phyloP scores from a whole-genome alignment of 2,329 filamentous ascomycete genomes.

The Macroventuria anomochaeta region DNA sequence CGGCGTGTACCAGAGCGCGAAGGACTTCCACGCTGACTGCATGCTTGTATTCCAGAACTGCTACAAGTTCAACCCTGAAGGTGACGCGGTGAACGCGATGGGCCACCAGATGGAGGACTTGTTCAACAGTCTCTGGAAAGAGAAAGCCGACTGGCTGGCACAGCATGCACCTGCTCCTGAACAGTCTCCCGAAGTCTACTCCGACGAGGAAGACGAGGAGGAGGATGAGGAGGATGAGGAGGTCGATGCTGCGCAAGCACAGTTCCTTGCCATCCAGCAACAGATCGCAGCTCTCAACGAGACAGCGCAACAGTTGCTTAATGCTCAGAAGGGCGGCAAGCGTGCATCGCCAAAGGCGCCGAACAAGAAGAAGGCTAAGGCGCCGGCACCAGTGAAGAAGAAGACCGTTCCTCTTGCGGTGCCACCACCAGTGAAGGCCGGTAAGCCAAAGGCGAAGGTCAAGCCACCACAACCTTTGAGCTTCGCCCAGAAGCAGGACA shows the following conservation, averaged over 20 bases:
- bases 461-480: slow-evolving; percentile 72
- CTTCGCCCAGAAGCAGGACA: slow-evolving; percentile 85
- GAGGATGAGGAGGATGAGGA: slow-evolving; percentile 71
- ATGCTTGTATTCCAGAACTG: slow-evolving; percentile 88
- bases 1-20: slow-evolving; percentile 80
- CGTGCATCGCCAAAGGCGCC: slow-evolving; percentile 60
- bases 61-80: slow-evolving; percentile 85
- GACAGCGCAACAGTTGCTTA: slow-evolving; percentile 64
- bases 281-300: slow-evolving; percentile 72
- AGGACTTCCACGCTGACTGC: slow-evolving; percentile 86
- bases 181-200: slow-evolving; percentile 62
- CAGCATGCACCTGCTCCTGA: slow-evolving; percentile 72
- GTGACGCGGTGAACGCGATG: slow-evolving; percentile 74
- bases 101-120: slow-evolving; percentile 76
- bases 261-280: slow-evolving; percentile 61
- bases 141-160: slow-evolving; percentile 82
- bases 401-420: slow-evolving; percentile 37
- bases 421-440: slow-evolving; percentile 38
- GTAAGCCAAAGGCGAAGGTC: slow-evolving; percentile 56
- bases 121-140: slow-evolving; percentile 77
- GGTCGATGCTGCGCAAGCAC: slow-evolving; percentile 51
- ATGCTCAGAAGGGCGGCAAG: slow-evolving; percentile 53
- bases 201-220: slow-evolving; percentile 69
- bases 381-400: slow-evolving; percentile 32
- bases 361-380: slow-evolving; percentile 55